A percentile compares a stretch with the other conserved stretches of the same genome.
These are phyloP conservation scores for Dictyostelium capitatum DNA, from an alignment of 78 protist species.

Conservation along the genomic window DNA sequence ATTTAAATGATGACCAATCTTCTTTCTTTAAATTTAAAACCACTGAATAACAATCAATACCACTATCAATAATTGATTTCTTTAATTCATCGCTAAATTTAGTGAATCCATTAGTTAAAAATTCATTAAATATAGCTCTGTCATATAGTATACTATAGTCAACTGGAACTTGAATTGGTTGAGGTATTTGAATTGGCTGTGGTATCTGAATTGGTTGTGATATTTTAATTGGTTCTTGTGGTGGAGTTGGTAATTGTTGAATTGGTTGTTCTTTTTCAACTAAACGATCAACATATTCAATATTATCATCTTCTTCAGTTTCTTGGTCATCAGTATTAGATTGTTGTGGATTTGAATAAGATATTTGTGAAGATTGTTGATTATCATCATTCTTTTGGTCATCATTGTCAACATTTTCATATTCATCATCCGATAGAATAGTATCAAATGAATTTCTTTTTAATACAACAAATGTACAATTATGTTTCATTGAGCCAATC, in stretches of 20 bases:
- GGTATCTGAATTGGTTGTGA: not conserved
- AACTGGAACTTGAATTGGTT: not conserved
- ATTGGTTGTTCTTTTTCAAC: not conserved
- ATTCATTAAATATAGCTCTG: not conserved
- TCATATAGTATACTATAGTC: slow-evolving; percentile 15
- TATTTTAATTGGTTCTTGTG: not conserved
- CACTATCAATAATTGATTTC: not conserved
- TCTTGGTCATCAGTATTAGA: no score
- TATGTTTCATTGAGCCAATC: not conserved
- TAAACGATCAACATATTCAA: no score
- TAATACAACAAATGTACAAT: not conserved
- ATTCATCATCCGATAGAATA: not conserved
- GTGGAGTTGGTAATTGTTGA: not conserved
- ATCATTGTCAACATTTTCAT: not conserved
- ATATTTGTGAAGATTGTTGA: not conserved
- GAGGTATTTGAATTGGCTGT: not conserved
- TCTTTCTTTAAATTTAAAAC: slow-evolving; percentile 8
- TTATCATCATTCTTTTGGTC: not conserved
- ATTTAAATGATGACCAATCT: not conserved
- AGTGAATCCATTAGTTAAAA: not conserved
- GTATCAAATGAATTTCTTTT: not conserved
- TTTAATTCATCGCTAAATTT: not conserved
- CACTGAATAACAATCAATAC: slow-evolving; percentile 16
- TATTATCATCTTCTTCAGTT: not conserved
- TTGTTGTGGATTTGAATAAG: no score